phyloP scores from a whole-genome alignment of 208 protist genomes.

The Wallacemonas sp. region DNA sequence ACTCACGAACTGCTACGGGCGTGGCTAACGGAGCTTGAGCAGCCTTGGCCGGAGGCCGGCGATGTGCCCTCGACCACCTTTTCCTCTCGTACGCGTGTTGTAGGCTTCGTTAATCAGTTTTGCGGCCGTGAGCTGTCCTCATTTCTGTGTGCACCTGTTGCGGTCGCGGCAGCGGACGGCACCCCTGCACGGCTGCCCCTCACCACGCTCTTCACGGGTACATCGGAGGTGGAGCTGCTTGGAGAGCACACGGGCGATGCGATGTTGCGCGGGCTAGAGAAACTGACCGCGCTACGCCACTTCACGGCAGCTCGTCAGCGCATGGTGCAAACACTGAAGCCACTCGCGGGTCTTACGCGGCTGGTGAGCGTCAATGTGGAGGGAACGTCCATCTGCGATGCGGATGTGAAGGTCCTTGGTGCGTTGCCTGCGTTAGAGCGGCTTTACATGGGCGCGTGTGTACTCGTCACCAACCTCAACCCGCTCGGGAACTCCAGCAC shows the following conservation, averaged over 20 bases:
- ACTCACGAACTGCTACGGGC: background rate
- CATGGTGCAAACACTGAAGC: conserved; percentile 30
- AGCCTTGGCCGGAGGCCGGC: too few relatives aligned
- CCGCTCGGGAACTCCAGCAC: conserved; percentile 20
- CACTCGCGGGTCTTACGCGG: conserved; percentile 22
- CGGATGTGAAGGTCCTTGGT: conserved; percentile 35
- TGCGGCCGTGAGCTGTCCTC: conserved; percentile 12
- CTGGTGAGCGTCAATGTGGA: conserved; percentile 32
- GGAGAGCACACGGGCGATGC: conserved; percentile 17
- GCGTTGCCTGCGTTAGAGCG: conserved; percentile 30
- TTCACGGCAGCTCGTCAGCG: conserved; percentile 22
- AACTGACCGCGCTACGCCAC: conserved; percentile 22
- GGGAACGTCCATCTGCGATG: conserved; percentile 36
- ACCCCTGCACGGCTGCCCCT: background rate
- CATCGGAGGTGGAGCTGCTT: conserved; percentile 20
- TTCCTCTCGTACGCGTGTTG: too few relatives aligned
- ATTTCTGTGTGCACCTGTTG: background rate
- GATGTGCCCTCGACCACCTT: too few relatives aligned
- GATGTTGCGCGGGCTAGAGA: conserved; percentile 27
- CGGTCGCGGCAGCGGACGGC: background rate
- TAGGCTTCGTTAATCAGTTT: background rate
- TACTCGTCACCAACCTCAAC: conserved; percentile 35
- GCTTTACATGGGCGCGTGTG: conserved; percentile 39
- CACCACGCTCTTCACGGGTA: background rate
- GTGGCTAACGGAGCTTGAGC: background rate